A percentile compares a stretch with the other conserved stretches of the same genome.
Evolutionary conservation across 441 rosid species (phyloP).

Genomic region (Erysimum cheiri): DNA sequence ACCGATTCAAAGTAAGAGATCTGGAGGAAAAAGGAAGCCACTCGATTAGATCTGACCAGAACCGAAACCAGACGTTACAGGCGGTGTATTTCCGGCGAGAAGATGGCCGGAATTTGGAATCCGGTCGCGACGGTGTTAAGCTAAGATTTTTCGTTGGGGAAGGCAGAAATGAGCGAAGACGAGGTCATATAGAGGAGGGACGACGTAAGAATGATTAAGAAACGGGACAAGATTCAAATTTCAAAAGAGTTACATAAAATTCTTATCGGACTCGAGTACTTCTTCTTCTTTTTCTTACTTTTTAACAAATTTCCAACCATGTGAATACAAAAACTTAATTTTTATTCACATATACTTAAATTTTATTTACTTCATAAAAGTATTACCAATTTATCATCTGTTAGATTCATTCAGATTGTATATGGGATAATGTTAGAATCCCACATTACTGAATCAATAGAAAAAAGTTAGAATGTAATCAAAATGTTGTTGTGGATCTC

Average conservation of each 20-base stretch:
- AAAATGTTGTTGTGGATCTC: not conserved
- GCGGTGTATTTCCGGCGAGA: conserved; percentile 12
- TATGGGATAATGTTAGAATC: not conserved
- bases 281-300: conserved; percentile 33
- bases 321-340: not conserved
- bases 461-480: not conserved
- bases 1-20: conserved; percentile 37
- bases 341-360: not conserved
- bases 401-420: not conserved
- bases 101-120: conserved; percentile 34
- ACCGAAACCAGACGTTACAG: conserved; percentile 6
- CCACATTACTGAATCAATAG: not conserved
- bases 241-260: conserved; percentile 25
- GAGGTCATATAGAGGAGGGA: conserved; percentile 33
- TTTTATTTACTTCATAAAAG: not conserved
- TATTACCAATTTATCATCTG: not conserved
- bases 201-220: conserved; percentile 28
- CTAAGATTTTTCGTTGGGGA: conserved; percentile 27
- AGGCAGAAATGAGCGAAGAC: conserved; percentile 26
- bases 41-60: conserved; percentile 37
- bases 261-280: conserved; percentile 32
- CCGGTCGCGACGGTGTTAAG: conserved; percentile 20
- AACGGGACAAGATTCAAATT: conserved; percentile 40
- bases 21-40: conserved; percentile 34
- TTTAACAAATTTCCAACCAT: conserved; percentile 8